Percentiles rank a stretch among this genome's conserved stretches.
Evolutionary conservation across 805 yeast species (phyloP).

Genomic region (Schwanniomyces vanrijiae): DNA sequence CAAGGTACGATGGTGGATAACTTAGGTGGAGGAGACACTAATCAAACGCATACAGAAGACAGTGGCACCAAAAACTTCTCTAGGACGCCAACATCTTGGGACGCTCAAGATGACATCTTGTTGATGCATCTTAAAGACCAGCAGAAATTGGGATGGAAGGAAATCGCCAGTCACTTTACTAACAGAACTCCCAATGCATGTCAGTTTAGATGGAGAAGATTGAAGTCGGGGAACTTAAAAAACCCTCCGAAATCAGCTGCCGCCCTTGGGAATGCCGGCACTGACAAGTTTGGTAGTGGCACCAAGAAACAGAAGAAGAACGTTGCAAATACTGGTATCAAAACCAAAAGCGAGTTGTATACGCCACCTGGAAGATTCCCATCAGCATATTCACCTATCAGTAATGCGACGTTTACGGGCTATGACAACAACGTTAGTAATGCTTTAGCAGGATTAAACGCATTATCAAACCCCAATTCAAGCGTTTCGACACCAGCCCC

Average conservation of each 20-base stretch:
- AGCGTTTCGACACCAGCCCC: slow-evolving; percentile 28
- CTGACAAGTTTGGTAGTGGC: background rate
- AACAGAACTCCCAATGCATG: slow-evolving; percentile 50
- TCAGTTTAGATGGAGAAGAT: slow-evolving; percentile 47
- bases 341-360: background rate
- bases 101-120: slow-evolving; percentile 45
- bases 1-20: slow-evolving; percentile 1
- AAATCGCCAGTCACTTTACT: slow-evolving; percentile 42
- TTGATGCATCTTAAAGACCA: slow-evolving; percentile 46
- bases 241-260: slow-evolving; percentile 43
- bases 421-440: slow-evolving; percentile 40
- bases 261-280: background rate
- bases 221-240: slow-evolving; percentile 43
- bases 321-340: background rate
- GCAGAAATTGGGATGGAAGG: slow-evolving; percentile 50
- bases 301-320: slow-evolving; percentile 7
- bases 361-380: slow-evolving; percentile 17
- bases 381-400: slow-evolving; percentile 33
- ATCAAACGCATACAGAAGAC: background rate
- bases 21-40: background rate
- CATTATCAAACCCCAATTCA: slow-evolving; percentile 36
- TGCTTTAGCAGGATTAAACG: slow-evolving; percentile 46
- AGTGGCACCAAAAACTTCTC: slow-evolving; percentile 24
- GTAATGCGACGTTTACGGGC: slow-evolving; percentile 38
- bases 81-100: slow-evolving; percentile 49